Evolutionary conservation across 139 green algal genomes (phyloP).

Genomic region (Picochlorum sp.): DNA sequence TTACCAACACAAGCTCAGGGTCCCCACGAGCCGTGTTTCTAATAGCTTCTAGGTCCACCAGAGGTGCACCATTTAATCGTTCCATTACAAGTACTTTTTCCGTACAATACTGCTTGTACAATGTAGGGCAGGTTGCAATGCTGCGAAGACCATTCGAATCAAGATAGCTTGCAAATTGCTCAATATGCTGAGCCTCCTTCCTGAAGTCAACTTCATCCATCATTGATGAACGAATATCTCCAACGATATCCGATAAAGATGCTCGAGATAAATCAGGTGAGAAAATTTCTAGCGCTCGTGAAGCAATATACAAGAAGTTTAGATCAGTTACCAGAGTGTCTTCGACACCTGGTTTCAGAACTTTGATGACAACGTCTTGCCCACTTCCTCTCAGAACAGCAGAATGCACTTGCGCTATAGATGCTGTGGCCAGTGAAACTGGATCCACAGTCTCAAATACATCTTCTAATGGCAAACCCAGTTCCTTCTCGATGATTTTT

Average conservation of each 20-base stretch:
- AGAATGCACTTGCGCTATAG: slow-evolving; percentile 85
- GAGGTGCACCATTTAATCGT: slow-evolving; percentile 68
- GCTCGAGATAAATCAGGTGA: slow-evolving; percentile 69
- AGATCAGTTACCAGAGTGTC: slow-evolving; percentile 83
- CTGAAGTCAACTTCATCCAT: slow-evolving; percentile 86
- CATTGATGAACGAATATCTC: slow-evolving; percentile 67
- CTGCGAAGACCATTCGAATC: slow-evolving; percentile 39
- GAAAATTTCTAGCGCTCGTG: slow-evolving; percentile 67
- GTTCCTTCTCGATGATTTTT: slow-evolving; percentile 41
- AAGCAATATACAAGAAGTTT: slow-evolving; percentile 68
- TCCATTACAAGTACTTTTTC: slow-evolving; percentile 88
- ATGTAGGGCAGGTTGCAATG: slow-evolving; percentile 64
- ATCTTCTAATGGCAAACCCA: slow-evolving; percentile 47
- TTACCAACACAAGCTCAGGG: slow-evolving; percentile 54
- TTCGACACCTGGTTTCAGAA: slow-evolving; percentile 91
- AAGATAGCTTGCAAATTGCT: slow-evolving; percentile 70
- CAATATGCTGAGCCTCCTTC: slow-evolving; percentile 69
- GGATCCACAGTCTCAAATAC: slow-evolving; percentile 81
- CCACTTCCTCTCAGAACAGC: slow-evolving; percentile 61
- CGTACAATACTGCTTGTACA: slow-evolving; percentile 63
- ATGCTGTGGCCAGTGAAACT: slow-evolving; percentile 74
- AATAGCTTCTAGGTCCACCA: slow-evolving; percentile 86
- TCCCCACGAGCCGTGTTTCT: slow-evolving; percentile 7
- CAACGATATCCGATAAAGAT: slow-evolving; percentile 60
- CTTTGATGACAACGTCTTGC: slow-evolving; percentile 81